Base-by-base conservation (phyloP, 129 eudicot species). In the Erigeron canadensis region DNA sequence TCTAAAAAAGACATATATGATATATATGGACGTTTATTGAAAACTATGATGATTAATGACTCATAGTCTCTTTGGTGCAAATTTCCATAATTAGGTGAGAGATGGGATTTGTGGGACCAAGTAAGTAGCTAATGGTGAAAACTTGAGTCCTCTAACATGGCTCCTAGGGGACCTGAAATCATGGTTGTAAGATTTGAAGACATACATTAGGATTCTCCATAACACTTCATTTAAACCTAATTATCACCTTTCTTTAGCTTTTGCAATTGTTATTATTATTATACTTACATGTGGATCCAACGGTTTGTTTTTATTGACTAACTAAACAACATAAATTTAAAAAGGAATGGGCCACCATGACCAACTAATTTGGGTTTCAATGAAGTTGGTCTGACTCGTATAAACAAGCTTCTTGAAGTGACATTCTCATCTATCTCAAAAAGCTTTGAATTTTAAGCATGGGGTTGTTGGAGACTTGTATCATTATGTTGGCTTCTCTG, bases 121-220 rank as follows among this genome's bases (percentile, higher is more conserved):
- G 71, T 80, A 64, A 80, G 63, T 75, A 62, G 75, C 46, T 48
- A 73, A 72, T 73, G 73, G 81, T 79, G 78, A 79, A 65, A 60
- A 76, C 74, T 68, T 59, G 70, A 79, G 78, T 70, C 77, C 77
- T 63, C 77, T 64, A 72, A 71, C 74, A 55, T 82, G 79, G 63
- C 86, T 82, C 60, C 73, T 69, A 77, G 74, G 83, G 82, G 83
- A 84, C 89, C 83, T 81, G 89, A 84, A 81, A 84, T 87, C 74
- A 84, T 86, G 82, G 80, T 67, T 77, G 76, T 70, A 86, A 86
- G 84, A 83, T 86, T 70, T 80, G 79, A 57, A 71, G 79, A 75
- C 83, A 71, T 65, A 81, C 65, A 86, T 75, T 83, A 83, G 84
- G 82, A 83, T 83, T 71, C 87, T 79, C 83, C 83, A 76, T 37